Evolutionary conservation across 1,139 yeast species (phyloP).

Genomic region (Petasospora fabianii): DNA sequence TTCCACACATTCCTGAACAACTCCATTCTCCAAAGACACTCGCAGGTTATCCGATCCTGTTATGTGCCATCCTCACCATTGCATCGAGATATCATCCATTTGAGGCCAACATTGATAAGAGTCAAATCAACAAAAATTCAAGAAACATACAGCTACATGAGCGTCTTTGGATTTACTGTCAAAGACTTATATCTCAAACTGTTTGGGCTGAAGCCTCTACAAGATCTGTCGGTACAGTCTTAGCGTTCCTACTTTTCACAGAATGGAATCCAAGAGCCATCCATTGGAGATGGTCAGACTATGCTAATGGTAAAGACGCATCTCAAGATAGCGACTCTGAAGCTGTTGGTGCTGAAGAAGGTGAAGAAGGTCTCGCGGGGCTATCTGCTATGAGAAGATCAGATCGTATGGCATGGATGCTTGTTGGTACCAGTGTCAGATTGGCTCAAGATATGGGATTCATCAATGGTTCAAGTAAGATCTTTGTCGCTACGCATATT

Average conservation of each 20-base stretch:
- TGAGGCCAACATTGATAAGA: conserved; percentile 32
- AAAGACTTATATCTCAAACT: conserved; percentile 74
- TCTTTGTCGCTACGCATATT: conserved; percentile 78
- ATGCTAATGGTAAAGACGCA: conserved; percentile 77
- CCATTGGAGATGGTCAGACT: conserved; percentile 85
- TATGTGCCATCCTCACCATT: conserved; percentile 78
- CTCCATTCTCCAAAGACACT: conserved; percentile 63
- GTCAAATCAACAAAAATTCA: conserved; percentile 22
- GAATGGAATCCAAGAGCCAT: conserved; percentile 97
- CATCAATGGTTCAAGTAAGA: conserved; percentile 67
- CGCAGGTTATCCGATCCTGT: conserved; percentile 73
- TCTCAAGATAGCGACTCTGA: conserved; percentile 24
- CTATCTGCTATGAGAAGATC: conserved; percentile 82
- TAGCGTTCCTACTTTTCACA: conserved; percentile 80
- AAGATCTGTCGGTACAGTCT: conserved; percentile 79
- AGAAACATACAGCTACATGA: conserved; percentile 67
- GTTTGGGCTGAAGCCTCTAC: conserved; percentile 96
- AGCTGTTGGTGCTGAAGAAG: conserved; percentile 23
- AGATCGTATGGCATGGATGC: conserved; percentile 92
- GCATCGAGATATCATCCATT: conserved; percentile 71
- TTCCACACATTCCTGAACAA: conserved; percentile 79
- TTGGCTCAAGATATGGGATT: conserved; percentile 85
- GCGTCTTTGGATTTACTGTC: conserved; percentile 79
- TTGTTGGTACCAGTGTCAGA: conserved; percentile 82
- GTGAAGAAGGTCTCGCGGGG: conserved; percentile 61